Percentiles rank a stretch among this genome's conserved stretches.
Evolutionary conservation across 352 stramenopile genomes (phyloP).

Genomic region (Saprolegnia diclina): DNA sequence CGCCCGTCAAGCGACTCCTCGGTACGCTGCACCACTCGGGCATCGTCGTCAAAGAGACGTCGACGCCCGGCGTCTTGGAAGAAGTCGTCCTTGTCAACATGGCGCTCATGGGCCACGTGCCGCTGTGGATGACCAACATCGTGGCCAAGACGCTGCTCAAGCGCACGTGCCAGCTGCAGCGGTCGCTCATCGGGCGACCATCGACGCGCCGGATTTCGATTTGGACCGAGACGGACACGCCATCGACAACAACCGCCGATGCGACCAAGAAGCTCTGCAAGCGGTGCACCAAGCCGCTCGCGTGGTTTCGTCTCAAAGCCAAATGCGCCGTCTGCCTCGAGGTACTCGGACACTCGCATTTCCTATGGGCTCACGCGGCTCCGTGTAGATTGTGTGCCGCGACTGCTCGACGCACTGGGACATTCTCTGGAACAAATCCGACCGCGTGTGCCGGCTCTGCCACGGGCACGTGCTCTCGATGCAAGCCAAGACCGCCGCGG

Average conservation of each 20-base stretch:
- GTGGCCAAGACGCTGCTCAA: conserved; percentile 5
- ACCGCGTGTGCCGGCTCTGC: conserved; percentile 19
- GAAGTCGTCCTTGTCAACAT: conserved; percentile 16
- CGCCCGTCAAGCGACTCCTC: conserved; percentile 7
- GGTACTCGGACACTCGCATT: background rate
- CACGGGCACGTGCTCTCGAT: conserved; percentile 9
- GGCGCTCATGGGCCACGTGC: background rate
- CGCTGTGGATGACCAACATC: conserved; percentile 10
- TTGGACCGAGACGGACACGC: background rate
- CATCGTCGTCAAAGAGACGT: conserved; percentile 15
- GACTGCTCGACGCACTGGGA: conserved; percentile 20
- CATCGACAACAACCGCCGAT: background rate
- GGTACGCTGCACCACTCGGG: conserved; percentile 12
- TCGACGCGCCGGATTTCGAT: background rate
- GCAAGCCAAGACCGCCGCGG: conserved; percentile 10
- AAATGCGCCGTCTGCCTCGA: conserved; percentile 20
- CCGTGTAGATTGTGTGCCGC: conserved; percentile 14
- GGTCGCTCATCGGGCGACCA: background rate
- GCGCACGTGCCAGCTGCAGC: background rate
- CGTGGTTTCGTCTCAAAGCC: conserved; percentile 8
- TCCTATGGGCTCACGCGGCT: background rate
- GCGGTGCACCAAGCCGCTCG: conserved; percentile 3
- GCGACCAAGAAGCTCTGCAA: conserved; percentile 5
- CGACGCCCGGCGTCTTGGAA: background rate
- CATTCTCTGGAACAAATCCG: background rate